Base-by-base conservation (phyloP, 805 yeast species). In the Priceomyces haplophilus region DNA sequence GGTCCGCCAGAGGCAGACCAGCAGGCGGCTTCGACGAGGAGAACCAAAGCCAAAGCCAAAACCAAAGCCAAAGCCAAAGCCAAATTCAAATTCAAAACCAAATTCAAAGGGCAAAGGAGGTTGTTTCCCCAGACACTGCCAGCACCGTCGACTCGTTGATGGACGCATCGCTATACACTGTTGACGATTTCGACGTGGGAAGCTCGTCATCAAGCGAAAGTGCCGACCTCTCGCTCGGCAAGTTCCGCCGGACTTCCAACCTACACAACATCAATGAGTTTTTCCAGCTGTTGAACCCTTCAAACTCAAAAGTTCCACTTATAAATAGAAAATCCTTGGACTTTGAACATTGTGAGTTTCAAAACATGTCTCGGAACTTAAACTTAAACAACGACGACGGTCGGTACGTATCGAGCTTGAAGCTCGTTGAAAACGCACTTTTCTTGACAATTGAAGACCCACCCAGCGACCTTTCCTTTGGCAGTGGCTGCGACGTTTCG, bases 251-350 rank as follows among this genome's bases (percentile, higher is more conserved):
- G 19, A 52, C 60, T 1, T 48, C 45, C 5, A 47, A 53, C 25
- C 34, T 51, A 15, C 37, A 46, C n/a, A 50, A 53, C 36, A 45
- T 54, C 17, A 48, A 41, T 33, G 55, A 53, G 11, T 50, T 53
- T 25, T 36, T 54, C 29, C 43, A 43, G 32, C 38, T 41, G 17
- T 31, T 51, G 15, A 44, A 53, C 34, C 40, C 43, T 11, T 40
- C 41, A 4, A 19, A 23, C 16, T 42, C 39, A 17, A 40, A 43
- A 17, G 37, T 54, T 21, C 56, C 59, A 2, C 38, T 54, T 16
- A 46, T 39, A 38, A 50, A 51, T 47, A 36, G 59, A 23, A 52
- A 48, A 34, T 57, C 61, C 4, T 38, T 56, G 34, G 59, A 56
- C 29, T 34, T 50, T 17, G 64, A 59, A 41, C 34, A 34, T 2